Base-by-base conservation (phyloP, 768 basidiomycete species). In the Gloeostereum incarnatum region DNA sequence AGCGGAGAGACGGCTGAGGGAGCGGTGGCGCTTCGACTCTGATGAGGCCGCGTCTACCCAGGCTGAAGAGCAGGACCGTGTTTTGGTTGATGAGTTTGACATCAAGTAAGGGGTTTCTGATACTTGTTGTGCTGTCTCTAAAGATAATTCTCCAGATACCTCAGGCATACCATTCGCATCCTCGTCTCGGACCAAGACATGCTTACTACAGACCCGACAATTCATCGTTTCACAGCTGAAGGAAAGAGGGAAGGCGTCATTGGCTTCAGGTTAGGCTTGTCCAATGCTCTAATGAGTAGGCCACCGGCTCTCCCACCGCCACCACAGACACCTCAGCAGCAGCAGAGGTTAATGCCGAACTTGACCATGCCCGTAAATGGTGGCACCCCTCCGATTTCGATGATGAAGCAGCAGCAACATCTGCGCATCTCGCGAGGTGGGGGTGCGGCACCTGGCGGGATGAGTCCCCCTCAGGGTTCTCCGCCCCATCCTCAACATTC, bases 51-150 rank as follows among this genome's bases (percentile, higher is more conserved):
- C 78, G 10, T 55, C 69, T 0, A 57, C 68, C 41, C 76, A 69
- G 4, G 79, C 68, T 4, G 83, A 87, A 11, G 85, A 86, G 50
- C 73, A 78, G 34, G 74, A 80, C 40, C 67, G 85, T 6, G 54
- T 71, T 0, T 57, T 88, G n/a, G 53, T 87, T 6, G 84, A 89
- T 45, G 86, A 88, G 42, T 83, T 69, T 45, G 69, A 75, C 33
- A 54, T 73, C 5, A 62, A 67, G 71, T 75, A 66, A 26, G 57
- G 52, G 35, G 22, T 20, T 30, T 24, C 11, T 10, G 32, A 4
- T 25, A 36, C 23, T 44, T 19, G 1, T 24, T 35, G 9, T 14
- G 17, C 41, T 50, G 31, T n/a, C n/a, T n/a, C n/a, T n/a, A n/a
- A n/a, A n/a, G n/a, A n/a, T n/a, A n/a, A 6, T 35, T 31, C 78